These are phyloP conservation scores for Lachnellula suecica DNA, from an alignment of 2,329 filamentous ascomycete species.

Conservation along the genomic window DNA sequence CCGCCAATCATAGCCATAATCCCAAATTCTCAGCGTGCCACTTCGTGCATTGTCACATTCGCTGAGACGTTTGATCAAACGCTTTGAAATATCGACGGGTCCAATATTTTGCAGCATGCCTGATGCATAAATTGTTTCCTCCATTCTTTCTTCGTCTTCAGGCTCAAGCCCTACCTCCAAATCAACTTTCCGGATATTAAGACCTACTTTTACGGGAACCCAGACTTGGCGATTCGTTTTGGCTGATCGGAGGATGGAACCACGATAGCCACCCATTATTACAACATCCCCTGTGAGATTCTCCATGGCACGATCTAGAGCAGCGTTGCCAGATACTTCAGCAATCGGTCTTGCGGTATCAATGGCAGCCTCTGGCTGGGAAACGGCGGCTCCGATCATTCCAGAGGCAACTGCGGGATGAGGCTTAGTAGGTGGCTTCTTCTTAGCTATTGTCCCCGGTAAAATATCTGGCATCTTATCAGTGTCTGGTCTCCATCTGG, in stretches of 20 bases:
- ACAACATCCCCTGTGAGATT: slow-evolving; percentile 81
- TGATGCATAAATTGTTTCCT: slow-evolving; percentile 77
- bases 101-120: slow-evolving; percentile 92
- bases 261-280: slow-evolving; percentile 85
- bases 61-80: slow-evolving; percentile 75
- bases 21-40: slow-evolving; percentile 75
- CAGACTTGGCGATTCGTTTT: slow-evolving; percentile 84
- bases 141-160: slow-evolving; percentile 81
- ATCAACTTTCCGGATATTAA: slow-evolving; percentile 90
- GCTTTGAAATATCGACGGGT: slow-evolving; percentile 83
- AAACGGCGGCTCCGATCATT: slow-evolving; percentile 15
- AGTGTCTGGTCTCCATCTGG: slow-evolving; percentile 28
- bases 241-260: slow-evolving; percentile 83
- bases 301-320: slow-evolving; percentile 55
- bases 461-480: slow-evolving; percentile 29
- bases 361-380: slow-evolving; percentile 15
- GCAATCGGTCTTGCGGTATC: slow-evolving; percentile 10
- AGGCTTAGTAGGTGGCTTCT: slow-evolving; percentile 11
- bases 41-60: slow-evolving; percentile 70
- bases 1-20: slow-evolving; percentile 95
- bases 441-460: slow-evolving; percentile 20
- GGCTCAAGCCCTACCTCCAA: slow-evolving; percentile 80
- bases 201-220: slow-evolving; percentile 89
- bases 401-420: slow-evolving; percentile 19
- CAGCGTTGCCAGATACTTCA: slow-evolving; percentile 43